phyloP scores from a whole-genome alignment of 2,329 filamentous ascomycete genomes.

The Fusarium sambucinum region DNA sequence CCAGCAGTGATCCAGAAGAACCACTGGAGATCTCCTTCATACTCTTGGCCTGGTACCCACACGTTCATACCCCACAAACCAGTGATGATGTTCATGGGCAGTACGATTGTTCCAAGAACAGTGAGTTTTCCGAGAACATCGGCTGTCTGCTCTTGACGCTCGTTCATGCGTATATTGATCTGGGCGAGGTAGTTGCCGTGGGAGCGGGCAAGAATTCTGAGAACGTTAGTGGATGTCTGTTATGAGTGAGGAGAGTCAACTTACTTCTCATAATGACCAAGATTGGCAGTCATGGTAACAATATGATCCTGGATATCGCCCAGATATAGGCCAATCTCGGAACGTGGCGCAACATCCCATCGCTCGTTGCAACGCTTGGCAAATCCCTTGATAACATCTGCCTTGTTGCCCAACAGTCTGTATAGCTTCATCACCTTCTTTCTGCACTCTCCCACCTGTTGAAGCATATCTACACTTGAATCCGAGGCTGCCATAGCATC shows the following conservation, averaged over 20 bases:
- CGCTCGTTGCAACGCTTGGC: constrained; percentile 98
- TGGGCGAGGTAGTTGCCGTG: constrained; percentile 99
- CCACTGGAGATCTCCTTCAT: constrained; percentile 80
- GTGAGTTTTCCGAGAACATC: constrained; percentile 96
- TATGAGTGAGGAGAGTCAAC: constrained; percentile 50
- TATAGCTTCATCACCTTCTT: constrained; percentile 99
- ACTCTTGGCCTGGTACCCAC: constrained; percentile 91
- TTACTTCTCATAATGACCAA: constrained; percentile 96
- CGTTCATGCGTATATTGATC: constrained; percentile 99
- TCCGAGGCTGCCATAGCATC: constrained; percentile 60
- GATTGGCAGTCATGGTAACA: constrained; percentile 96
- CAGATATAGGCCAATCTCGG: constrained; percentile 96
- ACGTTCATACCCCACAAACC: constrained; percentile 99
- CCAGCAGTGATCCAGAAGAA: constrained; percentile 81
- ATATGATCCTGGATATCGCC: constrained; percentile 99
- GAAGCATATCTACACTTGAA: constrained; percentile 83
- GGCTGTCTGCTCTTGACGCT: constrained; percentile 93
- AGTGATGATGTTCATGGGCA: constrained; percentile 99
- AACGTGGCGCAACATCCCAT: constrained; percentile 94
- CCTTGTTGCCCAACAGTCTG: constrained; percentile 93
- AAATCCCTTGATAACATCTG: constrained; percentile 98
- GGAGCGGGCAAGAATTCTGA: constrained; percentile 86
- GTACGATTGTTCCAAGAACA: constrained; percentile 93
- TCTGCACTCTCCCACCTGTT: constrained; percentile 90
- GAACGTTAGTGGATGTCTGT: constrained; percentile 17